These are phyloP conservation scores for Eucalyptus sp. DNA, from an alignment of 345 rosid genomes.

Conservation along the genomic window DNA sequence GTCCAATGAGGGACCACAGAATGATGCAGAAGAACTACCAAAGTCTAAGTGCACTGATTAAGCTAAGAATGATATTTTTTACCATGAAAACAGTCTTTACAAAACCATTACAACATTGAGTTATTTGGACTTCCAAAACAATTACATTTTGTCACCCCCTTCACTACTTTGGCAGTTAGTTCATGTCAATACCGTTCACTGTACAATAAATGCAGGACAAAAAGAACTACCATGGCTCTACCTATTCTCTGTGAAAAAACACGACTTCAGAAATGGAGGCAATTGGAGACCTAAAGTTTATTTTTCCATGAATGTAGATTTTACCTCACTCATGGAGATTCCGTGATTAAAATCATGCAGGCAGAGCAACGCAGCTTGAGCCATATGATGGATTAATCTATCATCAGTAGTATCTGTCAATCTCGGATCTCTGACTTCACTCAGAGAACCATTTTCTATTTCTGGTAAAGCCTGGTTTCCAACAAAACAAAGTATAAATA, in stretches of 20 bases:
- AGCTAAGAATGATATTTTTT: background rate
- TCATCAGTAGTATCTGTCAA: conserved; percentile 4
- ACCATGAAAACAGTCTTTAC: background rate
- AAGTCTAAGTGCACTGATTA: background rate
- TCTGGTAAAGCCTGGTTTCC: conserved; percentile 22
- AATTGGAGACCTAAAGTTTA: background rate
- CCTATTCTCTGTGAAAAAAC: background rate
- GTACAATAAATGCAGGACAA: background rate
- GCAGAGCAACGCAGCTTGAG: conserved; percentile 33
- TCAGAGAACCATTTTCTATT: conserved; percentile 4
- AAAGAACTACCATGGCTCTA: background rate
- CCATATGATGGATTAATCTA: conserved; percentile 7
- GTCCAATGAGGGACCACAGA: background rate
- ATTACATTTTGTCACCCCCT: background rate
- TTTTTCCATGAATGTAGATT: background rate
- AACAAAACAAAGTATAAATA: background rate
- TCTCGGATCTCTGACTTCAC: conserved; percentile 17
- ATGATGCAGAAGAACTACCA: background rate
- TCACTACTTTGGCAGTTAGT: background rate
- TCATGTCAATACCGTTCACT: background rate
- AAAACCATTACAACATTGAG: background rate
- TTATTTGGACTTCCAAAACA: background rate
- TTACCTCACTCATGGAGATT: conserved; percentile 26
- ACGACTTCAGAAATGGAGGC: background rate
- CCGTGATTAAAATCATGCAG: background rate